Evolutionary conservation across 345 rosid genomes (phyloP), one percentile per base, ranked within the genome.

Genomic region (Salix purpurea): DNA sequence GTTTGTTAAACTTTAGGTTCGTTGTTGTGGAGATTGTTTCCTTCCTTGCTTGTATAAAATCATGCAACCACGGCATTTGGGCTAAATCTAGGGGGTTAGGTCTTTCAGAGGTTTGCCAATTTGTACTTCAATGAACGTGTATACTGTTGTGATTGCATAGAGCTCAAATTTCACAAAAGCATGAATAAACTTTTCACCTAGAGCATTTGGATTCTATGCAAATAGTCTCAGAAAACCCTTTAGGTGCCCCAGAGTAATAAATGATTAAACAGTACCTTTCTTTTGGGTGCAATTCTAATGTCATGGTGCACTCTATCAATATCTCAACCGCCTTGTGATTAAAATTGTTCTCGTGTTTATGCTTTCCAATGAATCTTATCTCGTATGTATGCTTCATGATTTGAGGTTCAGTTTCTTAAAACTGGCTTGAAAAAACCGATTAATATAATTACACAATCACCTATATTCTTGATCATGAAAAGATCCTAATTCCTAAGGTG

Each of bases 21-120:
- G n/a, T 56, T 36, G 65, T 56, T 72, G 40, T 73, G 36, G 68
- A 24, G 44, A 39, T 65, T 67, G 30, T 67, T 71, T 40, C 64
- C 36, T 52, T 34, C 40, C 37, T 54, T 24, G 34, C 32, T 14
- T 48, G 30, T 71, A 62, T 30, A 37, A 12, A 32, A 37, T 15
- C 42, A 30, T 13, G 39, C 48, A 72, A 52, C 74, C 42, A 26
- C 1, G 12, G 11, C 19, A 70, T 48, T 34, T 28, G 39, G 74
- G 9, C 21, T 50, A 71, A 18, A 32, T 23, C 7, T 48, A 40
- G 37, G 58, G 23, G n/a, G n/a, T 52, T 52, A 19, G n/a, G 58
- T 19, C 58, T 26, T 3, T 71, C 21, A 19, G 74, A 13, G 36
- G 44, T 7, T 71, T 32, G 74, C 65, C 28, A 15, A 26, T 71